A percentile compares a stretch with the other conserved stretches of the same genome.
phyloP scores from a whole-genome alignment of 305 asterid species.

The Fraxinus paxiana region DNA sequence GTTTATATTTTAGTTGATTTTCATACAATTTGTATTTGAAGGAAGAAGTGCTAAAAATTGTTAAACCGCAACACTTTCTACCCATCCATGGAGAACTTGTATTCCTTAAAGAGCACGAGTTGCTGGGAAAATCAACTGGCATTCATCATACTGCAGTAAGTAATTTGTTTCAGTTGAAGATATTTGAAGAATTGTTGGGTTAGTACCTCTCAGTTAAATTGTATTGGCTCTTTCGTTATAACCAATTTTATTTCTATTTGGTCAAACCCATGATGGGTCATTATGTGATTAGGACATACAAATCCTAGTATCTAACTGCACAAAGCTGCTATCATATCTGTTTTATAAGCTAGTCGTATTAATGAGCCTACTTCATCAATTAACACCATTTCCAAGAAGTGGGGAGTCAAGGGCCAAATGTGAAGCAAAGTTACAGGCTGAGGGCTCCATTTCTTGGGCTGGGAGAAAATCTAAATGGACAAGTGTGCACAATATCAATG shows the following conservation, averaged over 20 bases:
- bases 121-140: slow-evolving; percentile 93
- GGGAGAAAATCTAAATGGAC: background rate
- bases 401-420: background rate
- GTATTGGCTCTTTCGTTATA: background rate
- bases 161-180: slow-evolving; percentile 16
- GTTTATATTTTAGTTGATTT: slow-evolving; percentile 24
- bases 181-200: background rate
- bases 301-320: background rate
- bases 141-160: slow-evolving; percentile 88
- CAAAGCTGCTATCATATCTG: background rate
- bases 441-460: background rate
- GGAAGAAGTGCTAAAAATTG: slow-evolving; percentile 96
- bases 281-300: slow-evolving; percentile 11
- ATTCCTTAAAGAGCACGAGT: slow-evolving; percentile 94
- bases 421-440: background rate
- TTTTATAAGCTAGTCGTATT: background rate
- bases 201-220: background rate
- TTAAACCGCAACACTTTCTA: slow-evolving; percentile 96
- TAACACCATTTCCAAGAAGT: slow-evolving; percentile 4
- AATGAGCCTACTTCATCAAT: background rate
- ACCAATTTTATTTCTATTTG: slow-evolving; percentile 1
- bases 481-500: background rate
- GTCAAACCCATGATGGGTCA: slow-evolving; percentile 4
- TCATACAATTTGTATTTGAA: slow-evolving; percentile 33
- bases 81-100: slow-evolving; percentile 99